Conservation (phyloP, 2,329 filamentous ascomycete species). For the Byssothecium circinans region DNA sequence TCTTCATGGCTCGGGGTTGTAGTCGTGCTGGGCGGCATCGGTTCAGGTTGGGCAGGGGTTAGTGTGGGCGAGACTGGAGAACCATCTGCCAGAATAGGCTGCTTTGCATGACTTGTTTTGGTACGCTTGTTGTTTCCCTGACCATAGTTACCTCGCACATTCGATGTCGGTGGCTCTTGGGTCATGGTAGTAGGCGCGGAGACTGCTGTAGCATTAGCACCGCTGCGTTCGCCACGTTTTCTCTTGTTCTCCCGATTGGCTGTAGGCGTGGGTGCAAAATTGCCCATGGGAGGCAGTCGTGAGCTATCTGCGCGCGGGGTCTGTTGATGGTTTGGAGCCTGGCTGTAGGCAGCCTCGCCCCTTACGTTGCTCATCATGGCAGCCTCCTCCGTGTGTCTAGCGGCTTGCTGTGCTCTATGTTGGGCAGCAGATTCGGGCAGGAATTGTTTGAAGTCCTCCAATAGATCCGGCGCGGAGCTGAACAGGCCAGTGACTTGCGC, state of each 20-base stretch:
- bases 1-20: slow-evolving; percentile 80
- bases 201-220: slow-evolving; percentile 49
- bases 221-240: slow-evolving; percentile 71
- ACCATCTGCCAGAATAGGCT: slow-evolving; percentile 59
- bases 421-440: slow-evolving; percentile 84
- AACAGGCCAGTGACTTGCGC: slow-evolving; percentile 94
- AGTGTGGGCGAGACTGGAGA: slow-evolving; percentile 79
- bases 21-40: slow-evolving; percentile 74
- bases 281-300: slow-evolving; percentile 84
- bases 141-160: slow-evolving; percentile 32
- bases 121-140: slow-evolving; percentile 53
- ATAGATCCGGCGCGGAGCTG: slow-evolving; percentile 85
- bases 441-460: slow-evolving; percentile 99
- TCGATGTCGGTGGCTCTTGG: slow-evolving; percentile 38
- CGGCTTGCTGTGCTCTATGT: slow-evolving; percentile 56
- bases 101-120: slow-evolving; percentile 66
- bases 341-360: slow-evolving; percentile 49
- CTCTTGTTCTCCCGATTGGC: slow-evolving; percentile 83
- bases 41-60: slow-evolving; percentile 84
- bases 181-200: slow-evolving; percentile 36
- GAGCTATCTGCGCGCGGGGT: slow-evolving; percentile 51
- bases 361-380: slow-evolving; percentile 67
- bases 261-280: slow-evolving; percentile 83
- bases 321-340: slow-evolving; percentile 50
- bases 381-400: slow-evolving; percentile 69